Percentiles rank a stretch among this genome's conserved stretches.
Conservation (phyloP, 2,329 filamentous ascomycete genomes). For the Passalora sequoiae region DNA sequence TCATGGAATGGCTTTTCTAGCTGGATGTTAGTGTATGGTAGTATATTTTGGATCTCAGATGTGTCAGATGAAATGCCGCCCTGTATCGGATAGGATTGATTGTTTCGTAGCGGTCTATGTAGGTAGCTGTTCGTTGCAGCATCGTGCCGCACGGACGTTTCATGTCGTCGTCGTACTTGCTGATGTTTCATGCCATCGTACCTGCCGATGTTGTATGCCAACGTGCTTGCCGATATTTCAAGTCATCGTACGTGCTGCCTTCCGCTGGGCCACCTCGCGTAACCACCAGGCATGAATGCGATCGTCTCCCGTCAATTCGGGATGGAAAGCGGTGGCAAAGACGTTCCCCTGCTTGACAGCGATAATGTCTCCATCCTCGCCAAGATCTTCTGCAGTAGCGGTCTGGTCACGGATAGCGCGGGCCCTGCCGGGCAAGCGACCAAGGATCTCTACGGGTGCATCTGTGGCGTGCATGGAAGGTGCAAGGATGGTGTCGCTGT, state of each 20-base stretch:
- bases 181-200: too few species aligned
- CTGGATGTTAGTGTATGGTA: too few species aligned
- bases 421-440: slow-evolving; percentile 50
- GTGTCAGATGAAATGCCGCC: too few species aligned
- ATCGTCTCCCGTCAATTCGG: slow-evolving; percentile 80
- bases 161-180: too few species aligned
- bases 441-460: slow-evolving; percentile 54
- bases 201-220: too few species aligned
- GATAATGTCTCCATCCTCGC: slow-evolving; percentile 68
- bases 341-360: slow-evolving; percentile 88
- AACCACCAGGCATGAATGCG: slow-evolving; percentile 96
- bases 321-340: slow-evolving; percentile 92
- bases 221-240: too few species aligned
- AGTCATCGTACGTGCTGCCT: not conserved
- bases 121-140: too few species aligned
- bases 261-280: slow-evolving; percentile 61
- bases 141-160: too few species aligned
- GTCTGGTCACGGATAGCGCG: slow-evolving; percentile 46
- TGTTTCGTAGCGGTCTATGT: too few species aligned
- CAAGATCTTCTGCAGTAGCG: slow-evolving; percentile 43
- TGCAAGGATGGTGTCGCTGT: slow-evolving; percentile 52
- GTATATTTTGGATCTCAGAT: too few species aligned
- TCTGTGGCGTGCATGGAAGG: slow-evolving; percentile 48
- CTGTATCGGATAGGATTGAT: too few species aligned
- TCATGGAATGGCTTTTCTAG: too few species aligned